Evolutionary conservation across 768 basidiomycete genomes (phyloP), one percentile per base, ranked within the genome.

Genomic region (Pleurotus citrinopileatus): DNA sequence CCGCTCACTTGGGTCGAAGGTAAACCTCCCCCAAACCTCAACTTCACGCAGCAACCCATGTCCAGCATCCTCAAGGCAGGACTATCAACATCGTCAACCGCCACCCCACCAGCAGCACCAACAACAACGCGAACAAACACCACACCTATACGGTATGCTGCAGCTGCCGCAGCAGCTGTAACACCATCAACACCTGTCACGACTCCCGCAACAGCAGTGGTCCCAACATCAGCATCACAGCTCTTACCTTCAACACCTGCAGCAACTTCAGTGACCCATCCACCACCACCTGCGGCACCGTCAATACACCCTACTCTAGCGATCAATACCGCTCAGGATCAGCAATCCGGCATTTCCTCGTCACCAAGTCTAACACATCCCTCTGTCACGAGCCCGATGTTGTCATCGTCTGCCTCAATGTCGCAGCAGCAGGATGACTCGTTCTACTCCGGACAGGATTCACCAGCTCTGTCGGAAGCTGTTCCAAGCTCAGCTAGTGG

Each of bases 281-380:
- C 73, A 58, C 61, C 66, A 57, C 59, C 69, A 34, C 62, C 75
- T 8, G 63, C 72, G 50, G 64, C 76, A 44, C 65, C 76, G 8
- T 66, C 78, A 58, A 70, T 76, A 61, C 68, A 80, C 19, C 60
- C 71, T 36, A 42, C 75, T 27, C 60, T 71, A 34, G 53, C 67
- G 20, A 43, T 72, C 42, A 37, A 73, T 34, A 53, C 68, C 42
- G 57, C 71, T 32, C 64, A 72, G 38, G 75, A 75, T 52, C 75
- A 77, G 12, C 67, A 72, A 43, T 72, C 78, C 27, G 72, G 74
- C 27, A 65, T 73, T 27, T 70, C 83, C 10, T 83, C 88, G 0
- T 91, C 91, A 7, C 90, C 91, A 25, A 93, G 90, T 65, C 71
- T 92, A 52, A 92, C 91, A n/a, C 89, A 92, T 68, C 86, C 82